phyloP scores from a whole-genome alignment of 257 asterid genomes.

The Solanum gandarillasii region DNA sequence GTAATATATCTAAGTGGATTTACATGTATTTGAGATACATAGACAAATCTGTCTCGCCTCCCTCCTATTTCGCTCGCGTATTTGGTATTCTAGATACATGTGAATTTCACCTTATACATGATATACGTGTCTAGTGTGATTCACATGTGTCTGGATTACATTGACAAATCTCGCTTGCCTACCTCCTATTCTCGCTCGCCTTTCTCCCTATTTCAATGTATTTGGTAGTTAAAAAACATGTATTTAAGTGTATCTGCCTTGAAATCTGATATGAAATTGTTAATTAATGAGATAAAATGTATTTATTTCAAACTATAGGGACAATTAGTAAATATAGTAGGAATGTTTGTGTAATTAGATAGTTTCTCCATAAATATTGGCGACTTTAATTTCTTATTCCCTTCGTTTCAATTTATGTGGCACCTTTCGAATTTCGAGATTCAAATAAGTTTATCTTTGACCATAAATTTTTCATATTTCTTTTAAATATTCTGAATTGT shows the following conservation, averaged over 20 bases:
- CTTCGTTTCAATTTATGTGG: background rate
- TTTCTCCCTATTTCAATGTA: background rate
- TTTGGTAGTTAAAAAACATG: background rate
- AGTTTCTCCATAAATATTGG: background rate
- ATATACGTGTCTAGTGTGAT: background rate
- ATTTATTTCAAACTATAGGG: background rate
- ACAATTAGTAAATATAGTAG: background rate
- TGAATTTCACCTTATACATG: background rate
- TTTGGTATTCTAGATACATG: background rate
- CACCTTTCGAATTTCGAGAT: background rate
- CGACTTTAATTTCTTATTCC: background rate
- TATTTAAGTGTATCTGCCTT: too few relatives aligned
- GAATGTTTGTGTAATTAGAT: background rate
- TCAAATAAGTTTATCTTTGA: too few relatives aligned
- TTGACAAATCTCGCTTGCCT: background rate
- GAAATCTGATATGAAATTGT: background rate
- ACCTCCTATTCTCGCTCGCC: too few relatives aligned
- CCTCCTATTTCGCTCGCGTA: background rate
- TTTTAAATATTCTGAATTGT: too few relatives aligned
- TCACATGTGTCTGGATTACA: too few relatives aligned
- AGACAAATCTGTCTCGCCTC: too few relatives aligned
- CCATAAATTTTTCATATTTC: too few relatives aligned
- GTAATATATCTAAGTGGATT: rapidly evolving
- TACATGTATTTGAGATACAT: too few relatives aligned
- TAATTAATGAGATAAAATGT: too few relatives aligned